Base-by-base conservation (phyloP, 2,329 filamentous ascomycete genomes). In the Xylaria sp. region DNA sequence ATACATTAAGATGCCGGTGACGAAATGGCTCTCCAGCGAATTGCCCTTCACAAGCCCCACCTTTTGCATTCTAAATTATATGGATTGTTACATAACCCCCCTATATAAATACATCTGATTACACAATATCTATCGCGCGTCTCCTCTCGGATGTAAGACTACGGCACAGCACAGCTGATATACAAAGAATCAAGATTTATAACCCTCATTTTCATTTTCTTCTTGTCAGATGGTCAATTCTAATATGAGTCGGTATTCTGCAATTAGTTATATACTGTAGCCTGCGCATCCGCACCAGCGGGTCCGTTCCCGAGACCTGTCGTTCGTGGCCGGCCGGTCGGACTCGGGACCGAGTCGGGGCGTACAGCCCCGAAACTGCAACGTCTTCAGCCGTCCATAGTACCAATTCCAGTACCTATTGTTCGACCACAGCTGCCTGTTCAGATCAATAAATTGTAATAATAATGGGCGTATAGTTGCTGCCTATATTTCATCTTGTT, bases 341-440 rank as follows among this genome's bases (percentile, higher is more conserved):
- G 63, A 41, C 63, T 65, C 63, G 55, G 63, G 55, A 15, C 63
- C 63, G 63, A 59, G 46, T 52, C 23, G 44, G 2, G 37, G 20
- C 46, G 23, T 23, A 23, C 46, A 55, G 55, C 23, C 63, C 63
- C 63, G 63, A 65, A 25, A 28, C 55, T 23, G 20, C 23, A 39
- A 44, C 9, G 18, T 39, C n/a, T 6, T 37, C 32, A 7, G 13
- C 12, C 13, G 1, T 41, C 20, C 12, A 50, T 41, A 13, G 39
- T 15, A 41, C 39, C 39, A 1, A 41, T 18, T 41, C 10, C 8
- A 37, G 34, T 10, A 41, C 39, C 13, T 41, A 18, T 41, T 41
- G 12, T 4, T 25, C 1, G 3, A 41, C 6, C 23, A 39, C 15
- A 23, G 3, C 25, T 25, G 8, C 12, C 2, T 10, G n/a, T 51